Evolutionary conservation across 2,329 filamentous ascomycete genomes (phyloP), one percentile per base, ranked within the genome.

Genomic region (Fusarium tanahbumbuense): DNA sequence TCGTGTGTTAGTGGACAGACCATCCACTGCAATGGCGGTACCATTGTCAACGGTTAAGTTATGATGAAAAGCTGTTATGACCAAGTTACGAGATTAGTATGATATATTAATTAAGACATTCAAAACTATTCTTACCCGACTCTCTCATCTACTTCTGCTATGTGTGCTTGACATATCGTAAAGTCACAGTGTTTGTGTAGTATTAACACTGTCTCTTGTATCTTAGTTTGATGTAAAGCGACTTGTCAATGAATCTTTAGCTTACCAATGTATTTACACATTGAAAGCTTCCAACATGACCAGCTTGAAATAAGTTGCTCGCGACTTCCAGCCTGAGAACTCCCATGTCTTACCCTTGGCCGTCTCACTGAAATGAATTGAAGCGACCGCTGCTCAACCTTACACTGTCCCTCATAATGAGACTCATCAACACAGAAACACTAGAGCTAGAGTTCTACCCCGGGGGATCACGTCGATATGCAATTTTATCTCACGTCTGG

Each of bases 1-100:
- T 90, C 88, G 49, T 90, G 88, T 66, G 89, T 96, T 47, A 91
- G 87, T 56, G 93, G 93, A 3, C 93, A 95, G 82, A 84, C 82
- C 0, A 83, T 87, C 13, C 85, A 86, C 75, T 86, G 84, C 78
- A 87, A 87, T 50, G 85, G 85, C 2, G 85, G 85, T 8, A 76
- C 75, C 7, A 72, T 86, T 44, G 84, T 87, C 28, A 85, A 84
- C 65, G 83, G 85, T 25, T 86, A 76, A 78, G 50, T 27, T 15
- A 53, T 22, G 3, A 54, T 16, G 9, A 54, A 27, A 61, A 47
- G 9, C 6, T 28, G 6, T 13, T 54, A 56, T 46, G 42, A 27
- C 1, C 3, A 32, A 28, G 15, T 40, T 40, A 42, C 12, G 37
- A 44, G 1, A 25, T 34, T 40, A 47, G 48, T 20, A 22, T 28